These are phyloP conservation scores for Penstemon davidsonii DNA, from an alignment of 257 asterid genomes.

Conservation along the genomic window DNA sequence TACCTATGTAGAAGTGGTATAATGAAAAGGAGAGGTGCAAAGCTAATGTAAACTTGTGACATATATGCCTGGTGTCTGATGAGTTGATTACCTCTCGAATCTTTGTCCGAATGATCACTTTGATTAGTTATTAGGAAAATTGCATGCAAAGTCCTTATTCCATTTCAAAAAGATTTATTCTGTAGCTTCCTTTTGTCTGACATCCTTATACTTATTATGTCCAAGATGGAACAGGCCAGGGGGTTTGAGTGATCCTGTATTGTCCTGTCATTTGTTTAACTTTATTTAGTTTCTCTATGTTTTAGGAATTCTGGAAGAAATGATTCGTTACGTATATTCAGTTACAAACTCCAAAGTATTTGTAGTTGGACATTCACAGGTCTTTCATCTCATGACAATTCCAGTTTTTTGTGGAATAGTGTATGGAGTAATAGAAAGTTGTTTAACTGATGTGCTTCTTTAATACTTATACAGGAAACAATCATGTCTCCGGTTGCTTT, in stretches of 20 bases:
- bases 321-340: conserved; percentile 64
- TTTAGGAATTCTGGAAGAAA: conserved; percentile 90
- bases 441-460: conserved; percentile 16
- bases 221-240: not conserved
- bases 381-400: conserved; percentile 30
- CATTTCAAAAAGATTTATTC: not conserved
- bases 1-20: not conserved
- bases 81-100: conserved; percentile 3
- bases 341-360: conserved; percentile 64
- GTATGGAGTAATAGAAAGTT: conserved; percentile 21
- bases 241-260: not conserved
- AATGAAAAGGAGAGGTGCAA: not conserved
- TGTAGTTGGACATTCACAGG: conserved; percentile 98
- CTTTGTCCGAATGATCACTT: conserved; percentile 8
- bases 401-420: not conserved
- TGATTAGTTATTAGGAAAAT: conserved; percentile 9
- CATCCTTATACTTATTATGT: not conserved
- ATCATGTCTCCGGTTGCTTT: conserved; percentile 93
- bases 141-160: not conserved
- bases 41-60: not conserved
- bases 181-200: not conserved
- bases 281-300: conserved; percentile 22
- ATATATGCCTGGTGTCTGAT: not conserved
- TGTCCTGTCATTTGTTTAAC: conserved; percentile 18
- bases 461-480: conserved; percentile 64